These are phyloP conservation scores for Penicillium canariense DNA, from an alignment of 495 filamentous ascomycete species.

Conservation along the genomic window DNA sequence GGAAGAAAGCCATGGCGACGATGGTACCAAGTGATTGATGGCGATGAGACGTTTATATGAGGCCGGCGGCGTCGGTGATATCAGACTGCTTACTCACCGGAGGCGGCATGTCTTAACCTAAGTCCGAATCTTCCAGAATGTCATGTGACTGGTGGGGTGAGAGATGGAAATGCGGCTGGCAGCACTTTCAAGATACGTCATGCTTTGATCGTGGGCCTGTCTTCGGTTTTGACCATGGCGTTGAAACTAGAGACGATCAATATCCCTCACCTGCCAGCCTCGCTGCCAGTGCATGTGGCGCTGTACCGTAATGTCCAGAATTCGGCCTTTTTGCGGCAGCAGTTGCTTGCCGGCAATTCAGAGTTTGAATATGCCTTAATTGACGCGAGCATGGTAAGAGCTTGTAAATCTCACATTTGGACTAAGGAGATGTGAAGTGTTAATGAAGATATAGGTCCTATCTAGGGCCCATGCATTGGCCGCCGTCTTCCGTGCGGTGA, in stretches of 20 bases:
- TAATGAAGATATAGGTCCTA: conserved; percentile 48
- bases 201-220: conserved; percentile 2
- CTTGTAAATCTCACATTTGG: not conserved
- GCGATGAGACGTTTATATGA: conserved; percentile 22
- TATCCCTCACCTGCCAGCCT: conserved; percentile 67
- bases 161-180: not conserved
- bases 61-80: conserved; percentile 26
- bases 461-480: conserved; percentile 71
- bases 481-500: conserved; percentile 75
- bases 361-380: conserved; percentile 93
- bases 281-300: conserved; percentile 64
- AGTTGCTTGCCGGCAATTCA: conserved; percentile 74
- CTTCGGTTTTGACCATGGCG: conserved; percentile 27
- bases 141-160: conserved; percentile 25
- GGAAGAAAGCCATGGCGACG: conserved; percentile 69
- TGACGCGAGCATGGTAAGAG: conserved; percentile 67
- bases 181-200: conserved; percentile 18
- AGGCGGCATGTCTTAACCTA: conserved; percentile 26
- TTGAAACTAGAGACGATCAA: conserved; percentile 47
- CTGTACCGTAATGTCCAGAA: conserved; percentile 78
- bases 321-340: conserved; percentile 68
- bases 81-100: conserved; percentile 33
- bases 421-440: not conserved
- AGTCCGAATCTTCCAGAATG: conserved; percentile 49
- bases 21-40: conserved; percentile 18